Evolutionary conservation across 2,329 filamentous ascomycete species (phyloP).

Genomic region (Neonectria punicea): DNA sequence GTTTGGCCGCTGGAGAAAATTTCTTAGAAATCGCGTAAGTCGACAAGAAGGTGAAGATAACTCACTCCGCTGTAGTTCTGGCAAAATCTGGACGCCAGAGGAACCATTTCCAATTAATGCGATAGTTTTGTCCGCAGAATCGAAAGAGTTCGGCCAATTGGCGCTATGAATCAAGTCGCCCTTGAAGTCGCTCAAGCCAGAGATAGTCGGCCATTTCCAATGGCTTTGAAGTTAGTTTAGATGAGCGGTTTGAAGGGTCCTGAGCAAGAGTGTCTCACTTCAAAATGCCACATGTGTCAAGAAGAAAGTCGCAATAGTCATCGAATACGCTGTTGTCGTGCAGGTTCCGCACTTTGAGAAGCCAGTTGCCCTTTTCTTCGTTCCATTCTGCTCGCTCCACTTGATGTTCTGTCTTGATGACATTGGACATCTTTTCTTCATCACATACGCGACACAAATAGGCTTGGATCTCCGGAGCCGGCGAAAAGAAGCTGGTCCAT

Average conservation of each 20-base stretch:
- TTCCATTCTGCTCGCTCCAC: constrained; percentile 15
- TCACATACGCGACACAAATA: constrained; percentile 19
- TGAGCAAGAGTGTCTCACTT: no score
- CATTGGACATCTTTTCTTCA: constrained; percentile 8
- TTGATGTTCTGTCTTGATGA: constrained; percentile 16
- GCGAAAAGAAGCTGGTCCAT: constrained; percentile 18
- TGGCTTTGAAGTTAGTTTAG: not conserved
- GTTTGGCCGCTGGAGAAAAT: not conserved
- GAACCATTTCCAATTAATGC: constrained; percentile 26
- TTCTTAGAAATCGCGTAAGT: not conserved
- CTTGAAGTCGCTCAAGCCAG: constrained; percentile 16
- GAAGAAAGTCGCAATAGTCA: constrained; percentile 16
- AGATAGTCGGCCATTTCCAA: constrained; percentile 27
- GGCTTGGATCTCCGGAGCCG: constrained; percentile 11
- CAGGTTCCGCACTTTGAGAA: constrained; percentile 7
- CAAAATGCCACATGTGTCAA: constrained; percentile 17
- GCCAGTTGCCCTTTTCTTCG: constrained; percentile 2
- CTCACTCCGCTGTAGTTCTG: constrained; percentile 14
- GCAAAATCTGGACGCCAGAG: constrained; percentile 26
- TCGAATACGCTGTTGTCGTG: not conserved
- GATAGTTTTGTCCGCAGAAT: constrained; percentile 7
- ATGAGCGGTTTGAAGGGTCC: no score
- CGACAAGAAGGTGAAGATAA: not conserved
- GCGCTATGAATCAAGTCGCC: constrained; percentile 24
- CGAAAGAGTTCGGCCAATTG: constrained; percentile 5